phyloP scores from a whole-genome alignment of 2,329 filamentous ascomycete species.

The Nigrospora sphaerica region DNA sequence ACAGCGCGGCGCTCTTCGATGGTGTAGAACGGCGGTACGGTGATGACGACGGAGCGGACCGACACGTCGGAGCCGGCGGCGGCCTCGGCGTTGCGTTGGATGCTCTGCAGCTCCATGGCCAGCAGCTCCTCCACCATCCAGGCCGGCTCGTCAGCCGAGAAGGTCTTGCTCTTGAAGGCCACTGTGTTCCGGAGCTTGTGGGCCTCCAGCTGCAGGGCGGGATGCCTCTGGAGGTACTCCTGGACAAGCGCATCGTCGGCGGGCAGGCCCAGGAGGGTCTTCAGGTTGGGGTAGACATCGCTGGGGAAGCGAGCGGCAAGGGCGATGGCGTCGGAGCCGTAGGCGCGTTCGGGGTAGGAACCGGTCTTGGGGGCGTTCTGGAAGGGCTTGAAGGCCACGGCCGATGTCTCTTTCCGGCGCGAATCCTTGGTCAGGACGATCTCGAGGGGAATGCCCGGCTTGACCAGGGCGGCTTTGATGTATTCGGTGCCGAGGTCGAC shows the following conservation, averaged over 20 bases:
- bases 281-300: constrained; percentile 93
- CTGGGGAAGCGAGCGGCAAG: constrained; percentile 80
- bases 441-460: constrained; percentile 93
- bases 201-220: constrained; percentile 63
- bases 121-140: constrained; percentile 87
- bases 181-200: constrained; percentile 59
- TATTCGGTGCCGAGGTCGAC: constrained; percentile 95
- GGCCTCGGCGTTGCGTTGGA: constrained; percentile 79
- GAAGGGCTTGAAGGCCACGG: constrained; percentile 89
- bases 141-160: constrained; percentile 51
- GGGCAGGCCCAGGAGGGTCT: constrained; percentile 75
- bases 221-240: constrained; percentile 70
- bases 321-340: constrained; percentile 86
- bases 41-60: constrained; percentile 80
- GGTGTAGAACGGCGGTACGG: constrained; percentile 85
- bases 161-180: constrained; percentile 73
- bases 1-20: constrained; percentile 83
- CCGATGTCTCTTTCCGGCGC: constrained; percentile 87
- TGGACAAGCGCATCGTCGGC: constrained; percentile 53
- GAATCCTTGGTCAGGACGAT: constrained; percentile 98
- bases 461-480: constrained; percentile 92
- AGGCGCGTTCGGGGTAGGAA: constrained; percentile 78
- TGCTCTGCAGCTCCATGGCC: constrained; percentile 91
- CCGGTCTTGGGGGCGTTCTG: constrained; percentile 55
- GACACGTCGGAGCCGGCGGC: constrained; percentile 68